Evolutionary conservation across 768 basidiomycete genomes (phyloP), one percentile per base, ranked within the genome.

Genomic region (Suillus paluster): DNA sequence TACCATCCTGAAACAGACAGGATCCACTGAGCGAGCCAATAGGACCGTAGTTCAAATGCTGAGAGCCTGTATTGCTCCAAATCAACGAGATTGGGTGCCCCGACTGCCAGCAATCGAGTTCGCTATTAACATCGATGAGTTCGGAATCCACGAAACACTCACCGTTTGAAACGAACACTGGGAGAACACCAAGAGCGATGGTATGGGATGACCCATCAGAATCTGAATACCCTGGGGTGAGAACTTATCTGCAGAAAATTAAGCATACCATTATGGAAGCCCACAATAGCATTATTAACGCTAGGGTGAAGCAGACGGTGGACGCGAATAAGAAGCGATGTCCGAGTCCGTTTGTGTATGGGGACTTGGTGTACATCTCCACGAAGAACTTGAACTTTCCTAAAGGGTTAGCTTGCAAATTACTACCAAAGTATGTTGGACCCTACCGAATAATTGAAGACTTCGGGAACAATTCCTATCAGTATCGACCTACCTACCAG

Each of bases 1-100:
- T 82, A 73, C 60, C 81, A 83, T 60, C 80, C 81, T 1, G 69
- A 83, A 58, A 78, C 79, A 0, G 78, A 82, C 59, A 79, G n/a
- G 80, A 0, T 65, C 73, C 0, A 79, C 77, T 0, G 79, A 82
- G 57, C 66, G 75, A 5, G n/a, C 54, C 1, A 78, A 75, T 34
- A 45, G 68, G 11, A 75, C 71, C 0, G 56, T 77, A 0, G 70
- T 64, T 1, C 73, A 76, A 39, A 76, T 75, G 74, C 46, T 77
- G 4, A 7, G 72, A n/a, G n/a, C n/a, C n/a, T 60, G 67, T 23
- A 71, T 65, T 39, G 65, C 34, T 0, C 58, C 59, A 3, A 63
- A 70, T 36, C 74, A 75, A 53, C 67, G 64, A 33, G 69, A 73
- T 46, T 79, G 75, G 78, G 71, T 66, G n/a, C n/a, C n/a, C n/a